Percentiles rank a stretch among this genome's conserved stretches.
Evolutionary conservation across 768 basidiomycete species (phyloP).

Genomic region (Naganishia randhawae): DNA sequence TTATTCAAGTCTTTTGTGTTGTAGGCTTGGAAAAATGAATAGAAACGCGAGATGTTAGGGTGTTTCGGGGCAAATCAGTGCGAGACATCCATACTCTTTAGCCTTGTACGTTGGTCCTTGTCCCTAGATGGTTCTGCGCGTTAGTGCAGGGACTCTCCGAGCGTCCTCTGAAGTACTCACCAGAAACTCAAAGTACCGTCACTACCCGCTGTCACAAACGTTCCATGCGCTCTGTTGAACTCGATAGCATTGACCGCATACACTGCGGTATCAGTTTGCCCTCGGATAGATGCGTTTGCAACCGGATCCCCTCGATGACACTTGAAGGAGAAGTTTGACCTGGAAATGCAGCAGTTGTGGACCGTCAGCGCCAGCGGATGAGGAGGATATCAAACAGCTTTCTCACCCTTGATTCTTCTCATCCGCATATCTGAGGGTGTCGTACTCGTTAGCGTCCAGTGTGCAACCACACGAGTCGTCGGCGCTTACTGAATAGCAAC

Average conservation of each 20-base stretch:
- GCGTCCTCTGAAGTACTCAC: too few species aligned
- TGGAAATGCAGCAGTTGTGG: constrained; percentile 35
- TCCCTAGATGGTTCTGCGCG: constrained; percentile 76
- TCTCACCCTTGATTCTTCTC: constrained; percentile 70
- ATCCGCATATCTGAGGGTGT: constrained; percentile 59
- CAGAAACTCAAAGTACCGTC: constrained; percentile 44
- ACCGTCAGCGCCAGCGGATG: not conserved
- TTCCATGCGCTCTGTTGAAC: constrained; percentile 79
- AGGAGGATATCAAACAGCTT: not conserved
- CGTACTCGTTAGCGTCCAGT: too few species aligned
- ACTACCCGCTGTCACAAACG: constrained; percentile 73
- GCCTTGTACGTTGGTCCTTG: constrained; percentile 81
- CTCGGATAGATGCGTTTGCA: constrained; percentile 50
- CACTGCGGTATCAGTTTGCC: constrained; percentile 64
- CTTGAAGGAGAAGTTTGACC: constrained; percentile 84
- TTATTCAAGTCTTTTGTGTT: constrained; percentile 46
- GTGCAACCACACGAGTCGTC: too few species aligned
- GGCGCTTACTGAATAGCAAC: constrained; percentile 95
- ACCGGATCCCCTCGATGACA: constrained; percentile 49
- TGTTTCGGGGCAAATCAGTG: not conserved
- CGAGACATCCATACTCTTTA: constrained; percentile 66
- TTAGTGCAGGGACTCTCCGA: too few species aligned
- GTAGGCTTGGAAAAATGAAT: constrained; percentile 34
- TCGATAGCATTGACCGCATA: constrained; percentile 81
- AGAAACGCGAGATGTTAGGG: not conserved